These are phyloP conservation scores for Peronospora farinosa DNA, from an alignment of 352 stramenopile genomes.

Conservation along the genomic window DNA sequence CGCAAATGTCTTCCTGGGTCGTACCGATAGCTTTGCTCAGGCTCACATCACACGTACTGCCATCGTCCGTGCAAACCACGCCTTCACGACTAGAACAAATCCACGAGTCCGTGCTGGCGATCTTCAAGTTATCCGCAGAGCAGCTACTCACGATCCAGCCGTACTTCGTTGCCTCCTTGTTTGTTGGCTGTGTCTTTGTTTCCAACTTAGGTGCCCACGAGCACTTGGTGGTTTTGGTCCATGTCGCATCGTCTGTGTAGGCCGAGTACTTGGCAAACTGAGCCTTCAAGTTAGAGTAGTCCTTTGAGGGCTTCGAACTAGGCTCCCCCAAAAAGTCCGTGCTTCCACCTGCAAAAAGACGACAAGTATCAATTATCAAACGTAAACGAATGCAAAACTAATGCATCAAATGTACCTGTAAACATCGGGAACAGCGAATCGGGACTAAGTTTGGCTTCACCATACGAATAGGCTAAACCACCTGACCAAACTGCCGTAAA, in stretches of 20 bases:
- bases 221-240: constrained; percentile 56
- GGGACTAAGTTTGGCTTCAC: constrained; percentile 64
- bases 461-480: constrained; percentile 80
- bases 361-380: constrained; percentile 11
- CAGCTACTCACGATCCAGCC: constrained; percentile 72
- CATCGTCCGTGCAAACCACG: constrained; percentile 56
- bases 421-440: constrained; percentile 81
- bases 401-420: constrained; percentile 33
- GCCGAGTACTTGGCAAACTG: constrained; percentile 57
- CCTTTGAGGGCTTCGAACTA: constrained; percentile 47
- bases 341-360: constrained; percentile 39
- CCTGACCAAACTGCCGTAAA: constrained; percentile 80
- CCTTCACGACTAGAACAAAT: constrained; percentile 64
- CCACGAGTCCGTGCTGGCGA: constrained; percentile 60
- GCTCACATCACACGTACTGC: constrained; percentile 59
- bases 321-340: constrained; percentile 54
- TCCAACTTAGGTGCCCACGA: constrained; percentile 49
- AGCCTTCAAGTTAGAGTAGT: constrained; percentile 73
- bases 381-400: background rate
- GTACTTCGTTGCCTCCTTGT: constrained; percentile 43
- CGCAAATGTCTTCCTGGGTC: constrained; percentile 74
- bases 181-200: constrained; percentile 52
- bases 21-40: constrained; percentile 46
- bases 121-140: constrained; percentile 42
- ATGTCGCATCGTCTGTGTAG: constrained; percentile 47